Evolutionary conservation across 2,329 filamentous ascomycete genomes (phyloP).

Genomic region (Aspergillus persii): DNA sequence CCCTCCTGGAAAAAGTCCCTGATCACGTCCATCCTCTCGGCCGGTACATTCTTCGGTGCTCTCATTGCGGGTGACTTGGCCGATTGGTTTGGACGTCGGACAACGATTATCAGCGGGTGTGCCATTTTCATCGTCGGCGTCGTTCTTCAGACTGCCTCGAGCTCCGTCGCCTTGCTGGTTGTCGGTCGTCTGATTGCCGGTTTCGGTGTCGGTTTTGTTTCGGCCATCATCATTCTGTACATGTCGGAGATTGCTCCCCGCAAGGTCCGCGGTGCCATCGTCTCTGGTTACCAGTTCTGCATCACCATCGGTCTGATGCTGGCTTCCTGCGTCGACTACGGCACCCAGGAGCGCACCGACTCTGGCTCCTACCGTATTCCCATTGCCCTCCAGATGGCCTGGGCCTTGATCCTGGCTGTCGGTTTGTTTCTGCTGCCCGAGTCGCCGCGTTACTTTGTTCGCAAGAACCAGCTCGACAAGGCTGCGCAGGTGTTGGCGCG

Average conservation of each 20-base stretch:
- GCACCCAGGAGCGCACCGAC: constrained; percentile 60
- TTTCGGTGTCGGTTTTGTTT: constrained; percentile 77
- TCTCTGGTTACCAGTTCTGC: constrained; percentile 81
- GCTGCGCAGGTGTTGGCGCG: constrained; percentile 63
- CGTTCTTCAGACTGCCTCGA: constrained; percentile 61
- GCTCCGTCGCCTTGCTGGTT: constrained; percentile 61
- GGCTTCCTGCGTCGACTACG: constrained; percentile 72
- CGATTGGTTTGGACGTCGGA: constrained; percentile 65
- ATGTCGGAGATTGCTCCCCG: constrained; percentile 77
- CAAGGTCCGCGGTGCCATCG: constrained; percentile 74
- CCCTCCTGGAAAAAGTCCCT: constrained; percentile 55
- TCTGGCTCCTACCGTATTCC: constrained; percentile 75
- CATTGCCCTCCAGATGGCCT: constrained; percentile 75
- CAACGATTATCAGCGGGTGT: constrained; percentile 70
- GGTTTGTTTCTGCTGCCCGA: constrained; percentile 79
- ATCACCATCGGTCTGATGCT: constrained; percentile 77
- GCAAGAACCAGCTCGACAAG: constrained; percentile 66
- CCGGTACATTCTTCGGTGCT: constrained; percentile 75
- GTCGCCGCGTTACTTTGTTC: constrained; percentile 82
- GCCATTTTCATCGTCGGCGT: constrained; percentile 68
- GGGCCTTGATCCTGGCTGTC: constrained; percentile 70
- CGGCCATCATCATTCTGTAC: constrained; percentile 78
- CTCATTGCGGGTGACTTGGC: constrained; percentile 74
- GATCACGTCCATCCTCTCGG: constrained; percentile 74
- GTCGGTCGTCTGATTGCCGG: constrained; percentile 73